A percentile compares a stretch with the other conserved stretches of the same genome.
These are phyloP conservation scores for Gryganskiella cystojenkinii DNA, from an alignment of 192 early-diverging fungal genomes.

Conservation along the genomic window DNA sequence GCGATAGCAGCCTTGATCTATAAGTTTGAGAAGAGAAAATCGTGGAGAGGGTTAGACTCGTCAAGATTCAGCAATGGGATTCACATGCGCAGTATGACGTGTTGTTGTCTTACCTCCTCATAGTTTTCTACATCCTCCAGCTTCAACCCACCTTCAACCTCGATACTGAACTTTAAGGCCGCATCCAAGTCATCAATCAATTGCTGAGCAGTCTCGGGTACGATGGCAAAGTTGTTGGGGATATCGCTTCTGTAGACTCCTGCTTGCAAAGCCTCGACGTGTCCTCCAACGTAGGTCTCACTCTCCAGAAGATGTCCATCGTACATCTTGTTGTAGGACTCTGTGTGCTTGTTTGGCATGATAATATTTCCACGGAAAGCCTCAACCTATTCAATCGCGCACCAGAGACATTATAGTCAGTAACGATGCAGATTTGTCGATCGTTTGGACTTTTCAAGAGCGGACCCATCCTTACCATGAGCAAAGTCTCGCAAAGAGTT, in stretches of 20 bases:
- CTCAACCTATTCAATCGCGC: conserved; percentile 69
- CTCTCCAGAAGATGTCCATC: conserved; percentile 92
- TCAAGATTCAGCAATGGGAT: no score
- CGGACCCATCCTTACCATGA: conserved; percentile 80
- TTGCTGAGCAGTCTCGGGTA: conserved; percentile 79
- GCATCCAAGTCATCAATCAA: conserved; percentile 93
- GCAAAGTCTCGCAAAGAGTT: conserved; percentile 93
- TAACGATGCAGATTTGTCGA: not conserved
- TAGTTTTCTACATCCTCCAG: conserved; percentile 90
- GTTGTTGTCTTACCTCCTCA: conserved; percentile 72
- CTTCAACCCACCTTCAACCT: conserved; percentile 78
- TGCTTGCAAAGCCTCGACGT: conserved; percentile 99
- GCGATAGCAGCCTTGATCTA: conserved; percentile 75
- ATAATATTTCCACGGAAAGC: conserved; percentile 89
- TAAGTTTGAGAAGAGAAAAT: no score
- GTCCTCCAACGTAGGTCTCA: conserved; percentile 98
- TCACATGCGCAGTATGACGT: no score
- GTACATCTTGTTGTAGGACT: conserved; percentile 80
- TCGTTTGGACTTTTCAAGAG: conserved; percentile 2
- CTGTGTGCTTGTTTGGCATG: conserved; percentile 97
- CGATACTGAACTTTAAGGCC: conserved; percentile 90
- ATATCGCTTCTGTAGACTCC: conserved; percentile 97
- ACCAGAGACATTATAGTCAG: not conserved
- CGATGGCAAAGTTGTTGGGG: conserved; percentile 84
- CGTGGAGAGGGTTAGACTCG: no score